phyloP scores from a whole-genome alignment of 495 filamentous ascomycete genomes.

The Cladorrhinum samala region DNA sequence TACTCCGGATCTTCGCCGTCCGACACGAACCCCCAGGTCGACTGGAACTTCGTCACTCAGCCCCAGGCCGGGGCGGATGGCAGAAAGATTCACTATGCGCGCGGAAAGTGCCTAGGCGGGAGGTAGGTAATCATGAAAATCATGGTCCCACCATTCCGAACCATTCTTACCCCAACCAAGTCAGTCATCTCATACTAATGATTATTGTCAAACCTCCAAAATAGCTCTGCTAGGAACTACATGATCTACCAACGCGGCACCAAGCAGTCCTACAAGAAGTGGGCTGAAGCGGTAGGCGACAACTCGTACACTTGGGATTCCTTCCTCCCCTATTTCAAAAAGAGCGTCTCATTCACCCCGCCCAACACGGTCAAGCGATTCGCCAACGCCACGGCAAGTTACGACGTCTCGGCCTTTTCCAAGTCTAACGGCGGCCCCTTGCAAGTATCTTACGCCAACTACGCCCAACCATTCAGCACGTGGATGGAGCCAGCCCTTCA shows the following conservation, averaged over 20 bases:
- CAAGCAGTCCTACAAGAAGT: constrained; percentile 37
- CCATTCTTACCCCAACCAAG: background rate
- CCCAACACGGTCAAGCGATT: constrained; percentile 32
- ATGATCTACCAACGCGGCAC: constrained; percentile 1
- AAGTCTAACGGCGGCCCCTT: constrained; percentile 39
- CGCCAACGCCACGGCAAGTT: constrained; percentile 41
- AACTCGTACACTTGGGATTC: constrained; percentile 47
- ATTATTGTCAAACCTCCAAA: background rate
- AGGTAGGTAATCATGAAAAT: background rate
- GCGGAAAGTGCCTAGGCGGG: constrained; percentile 4
- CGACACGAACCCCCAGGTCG: background rate
- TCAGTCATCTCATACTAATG: too few relatives aligned
- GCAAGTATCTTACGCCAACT: constrained; percentile 47
- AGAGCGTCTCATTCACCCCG: constrained; percentile 45
- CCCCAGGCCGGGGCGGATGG: constrained; percentile 12
- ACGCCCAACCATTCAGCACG: constrained; percentile 37
- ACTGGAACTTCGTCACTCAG: constrained; percentile 17
- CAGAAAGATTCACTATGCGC: constrained; percentile 2
- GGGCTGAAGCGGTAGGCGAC: constrained; percentile 54
- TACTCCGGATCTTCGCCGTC: background rate
- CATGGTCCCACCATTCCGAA: too few relatives aligned
- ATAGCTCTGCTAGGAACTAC: background rate
- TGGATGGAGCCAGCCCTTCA: constrained; percentile 19
- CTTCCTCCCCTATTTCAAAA: constrained; percentile 50
- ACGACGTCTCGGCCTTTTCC: constrained; percentile 22